Conservation (phyloP, 2,329 filamentous ascomycete species). For the Xylogone sp. region DNA sequence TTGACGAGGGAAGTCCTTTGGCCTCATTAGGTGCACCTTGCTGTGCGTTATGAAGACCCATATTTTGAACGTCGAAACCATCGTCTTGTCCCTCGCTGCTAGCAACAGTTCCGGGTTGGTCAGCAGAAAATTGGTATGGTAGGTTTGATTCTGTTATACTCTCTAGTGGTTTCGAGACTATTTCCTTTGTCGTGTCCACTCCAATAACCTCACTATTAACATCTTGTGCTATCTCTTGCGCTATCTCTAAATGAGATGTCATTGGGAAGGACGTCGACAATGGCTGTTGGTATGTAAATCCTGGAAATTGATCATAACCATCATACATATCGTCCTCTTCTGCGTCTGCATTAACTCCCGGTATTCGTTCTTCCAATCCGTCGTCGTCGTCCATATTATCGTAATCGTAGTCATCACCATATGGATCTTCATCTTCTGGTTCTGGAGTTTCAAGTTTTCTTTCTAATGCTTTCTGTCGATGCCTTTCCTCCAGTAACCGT, state of each 20-base stretch:
- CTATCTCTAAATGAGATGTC: conserved; percentile 48
- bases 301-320: conserved; percentile 46
- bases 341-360: conserved; percentile 48
- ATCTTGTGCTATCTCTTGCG: conserved; percentile 52
- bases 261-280: conserved; percentile 46
- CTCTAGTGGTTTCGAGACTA: conserved; percentile 13
- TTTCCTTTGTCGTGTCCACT: conserved; percentile 39
- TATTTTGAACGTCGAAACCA: conserved; percentile 18
- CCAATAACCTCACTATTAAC: conserved; percentile 52
- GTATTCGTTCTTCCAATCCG: conserved; percentile 64
- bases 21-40: neutral
- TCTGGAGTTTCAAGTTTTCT: conserved; percentile 43
- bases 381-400: conserved; percentile 62
- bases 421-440: conserved; percentile 29
- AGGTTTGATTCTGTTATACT: neutral
- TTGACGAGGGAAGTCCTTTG: conserved; percentile 11
- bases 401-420: conserved; percentile 58
- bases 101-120: neutral
- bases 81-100: conserved; percentile 4
- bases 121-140: neutral
- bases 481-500: conserved; percentile 68
- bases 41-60: conserved; percentile 10
- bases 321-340: conserved; percentile 22
- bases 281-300: conserved; percentile 26
- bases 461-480: conserved; percentile 63